Base-by-base conservation (phyloP, 2,329 filamentous ascomycete genomes). In the Drechmeria coniospora region DNA sequence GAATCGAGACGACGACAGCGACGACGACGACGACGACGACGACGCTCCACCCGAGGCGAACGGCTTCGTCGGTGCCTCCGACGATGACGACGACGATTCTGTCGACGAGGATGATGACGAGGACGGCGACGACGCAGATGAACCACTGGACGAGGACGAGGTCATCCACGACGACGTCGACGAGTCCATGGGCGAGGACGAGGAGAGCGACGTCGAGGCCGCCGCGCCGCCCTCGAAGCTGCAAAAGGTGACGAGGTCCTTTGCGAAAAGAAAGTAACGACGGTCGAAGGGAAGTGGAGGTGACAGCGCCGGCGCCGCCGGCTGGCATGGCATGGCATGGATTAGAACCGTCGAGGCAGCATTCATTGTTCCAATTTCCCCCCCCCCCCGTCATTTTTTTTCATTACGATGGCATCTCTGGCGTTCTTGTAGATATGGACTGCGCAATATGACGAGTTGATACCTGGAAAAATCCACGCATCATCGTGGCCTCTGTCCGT, bases 11-110 rank as follows among this genome's bases (percentile, higher is more conserved):
- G 52, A 52, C 10, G 64, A 66, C 32, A 64, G 67, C 21, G 59
- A 65, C 5, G 64, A 68, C 4, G 64, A 69, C n/a, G 71, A 72
- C 2, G 61, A 67, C 4, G 65, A 70, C 4, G 65, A 70, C 11
- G 73, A 74, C 12, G 72, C 70, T 25, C 59, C 67, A 41, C 61
- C 63, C 4, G 53, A 63, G 17, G 57, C 62, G 14, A 74, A 70
- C 36, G 66, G 64, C 28, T 50, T 65, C 28, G 46, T 63, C 10
- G 70, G 65, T 16, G 70, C 68, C 25, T 74, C 70, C 5, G 70
- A 76, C 23, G 71, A 74, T 8, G 61, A 60, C 8, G 60, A 62
- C 8, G 59, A 58, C 6, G 53, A 51, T 5, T 56, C 23, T 10
- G 33, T 31, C 11, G 27, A 28, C 26, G 52, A 45, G 4, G 49